Conservation (phyloP, 179 eudicot species). For the Heliamphora pulchella region DNA sequence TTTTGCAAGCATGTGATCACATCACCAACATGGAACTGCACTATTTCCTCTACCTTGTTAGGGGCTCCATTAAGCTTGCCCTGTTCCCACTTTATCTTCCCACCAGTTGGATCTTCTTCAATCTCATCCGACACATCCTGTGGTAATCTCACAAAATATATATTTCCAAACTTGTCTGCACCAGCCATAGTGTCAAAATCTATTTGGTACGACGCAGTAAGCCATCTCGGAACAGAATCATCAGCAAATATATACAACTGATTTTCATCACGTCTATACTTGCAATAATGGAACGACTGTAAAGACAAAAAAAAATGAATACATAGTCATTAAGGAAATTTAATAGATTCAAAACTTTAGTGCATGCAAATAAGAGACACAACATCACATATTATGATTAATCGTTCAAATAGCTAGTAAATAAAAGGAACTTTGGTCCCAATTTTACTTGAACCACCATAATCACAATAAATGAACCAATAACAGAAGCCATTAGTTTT, state of each 20-base stretch:
- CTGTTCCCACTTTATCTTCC: slow-evolving; percentile 96
- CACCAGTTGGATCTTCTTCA: slow-evolving; percentile 99
- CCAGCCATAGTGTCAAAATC: slow-evolving; percentile 99
- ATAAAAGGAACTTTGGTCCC: too few relatives aligned
- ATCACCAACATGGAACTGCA: slow-evolving; percentile 96
- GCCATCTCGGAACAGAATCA: slow-evolving; percentile 98
- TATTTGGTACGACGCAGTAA: slow-evolving; percentile 79
- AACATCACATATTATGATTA: too few relatives aligned
- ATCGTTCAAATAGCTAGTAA: too few relatives aligned
- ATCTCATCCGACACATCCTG: slow-evolving; percentile 98
- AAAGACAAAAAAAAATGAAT: slow-evolving; percentile 10
- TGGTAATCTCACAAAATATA: slow-evolving; percentile 84
- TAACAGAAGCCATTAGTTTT: too few relatives aligned
- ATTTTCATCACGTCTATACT: slow-evolving; percentile 97
- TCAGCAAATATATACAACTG: slow-evolving; percentile 97
- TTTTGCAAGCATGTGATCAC: slow-evolving; percentile 87
- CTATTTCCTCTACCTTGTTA: slow-evolving; percentile 96
- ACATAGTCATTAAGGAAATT: background rate
- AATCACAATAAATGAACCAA: too few relatives aligned
- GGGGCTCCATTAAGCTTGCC: slow-evolving; percentile 97
- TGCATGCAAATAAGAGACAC: too few relatives aligned
- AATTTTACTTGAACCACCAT: too few relatives aligned
- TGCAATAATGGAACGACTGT: slow-evolving; percentile 99
- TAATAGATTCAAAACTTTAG: too few relatives aligned
- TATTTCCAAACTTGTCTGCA: slow-evolving; percentile 91